Percentiles rank a stretch among this genome's conserved stretches.
These are phyloP conservation scores for Cordyceps fumosorosea DNA, from an alignment of 2,329 filamentous ascomycete genomes.

Conservation along the genomic window DNA sequence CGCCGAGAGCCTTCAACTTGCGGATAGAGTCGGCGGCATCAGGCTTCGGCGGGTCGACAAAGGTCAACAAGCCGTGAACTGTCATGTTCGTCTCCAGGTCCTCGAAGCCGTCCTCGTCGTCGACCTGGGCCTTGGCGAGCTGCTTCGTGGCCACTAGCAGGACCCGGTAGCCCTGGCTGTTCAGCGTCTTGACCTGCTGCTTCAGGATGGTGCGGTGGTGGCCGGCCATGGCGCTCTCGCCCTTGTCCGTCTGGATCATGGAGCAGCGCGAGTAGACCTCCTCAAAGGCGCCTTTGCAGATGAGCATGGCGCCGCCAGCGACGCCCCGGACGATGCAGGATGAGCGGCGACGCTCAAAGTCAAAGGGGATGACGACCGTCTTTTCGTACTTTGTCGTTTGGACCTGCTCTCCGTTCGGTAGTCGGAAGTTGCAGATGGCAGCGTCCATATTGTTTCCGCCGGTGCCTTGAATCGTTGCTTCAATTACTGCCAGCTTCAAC, in stretches of 20 bases:
- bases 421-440: slow-evolving; percentile 18
- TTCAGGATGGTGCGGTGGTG: slow-evolving; percentile 15
- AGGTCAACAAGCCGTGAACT: slow-evolving; percentile 22
- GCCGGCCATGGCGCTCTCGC: slow-evolving; percentile 16
- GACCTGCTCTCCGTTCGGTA: slow-evolving; percentile 14
- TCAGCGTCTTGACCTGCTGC: slow-evolving; percentile 16
- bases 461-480: slow-evolving; percentile 20
- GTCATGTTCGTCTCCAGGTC: slow-evolving; percentile 21
- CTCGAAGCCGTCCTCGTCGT: slow-evolving; percentile 19
- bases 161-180: slow-evolving; percentile 19
- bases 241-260: slow-evolving; percentile 15
- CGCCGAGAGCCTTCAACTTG: slow-evolving; percentile 19
- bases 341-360: slow-evolving; percentile 22
- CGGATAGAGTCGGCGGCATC: slow-evolving; percentile 22
- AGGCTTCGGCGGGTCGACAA: slow-evolving; percentile 24
- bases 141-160: slow-evolving; percentile 21
- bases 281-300: slow-evolving; percentile 25
- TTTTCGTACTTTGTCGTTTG: slow-evolving; percentile 19
- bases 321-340: slow-evolving; percentile 19
- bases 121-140: slow-evolving; percentile 11
- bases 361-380: slow-evolving; percentile 20
- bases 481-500: slow-evolving; percentile 22
- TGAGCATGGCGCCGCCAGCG: slow-evolving; percentile 21
- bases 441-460: slow-evolving; percentile 24
- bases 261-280: slow-evolving; percentile 21